Base-by-base conservation (phyloP, 179 eudicot species). In the Heliamphora ciliata region DNA sequence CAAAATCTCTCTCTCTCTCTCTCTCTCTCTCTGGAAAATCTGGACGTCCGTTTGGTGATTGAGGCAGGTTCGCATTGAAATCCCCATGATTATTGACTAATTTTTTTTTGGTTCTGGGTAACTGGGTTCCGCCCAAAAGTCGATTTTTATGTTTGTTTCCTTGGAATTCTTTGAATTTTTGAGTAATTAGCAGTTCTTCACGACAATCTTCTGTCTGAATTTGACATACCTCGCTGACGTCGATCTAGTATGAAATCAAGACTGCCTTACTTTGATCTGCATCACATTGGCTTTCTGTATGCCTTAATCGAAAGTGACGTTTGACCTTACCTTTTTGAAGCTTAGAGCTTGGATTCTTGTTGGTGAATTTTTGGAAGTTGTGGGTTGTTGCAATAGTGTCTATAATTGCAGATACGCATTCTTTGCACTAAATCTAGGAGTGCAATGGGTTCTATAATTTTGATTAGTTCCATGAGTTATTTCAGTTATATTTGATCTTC, bases 201-300 rank as follows among this genome's bases (percentile, higher is more conserved):
- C 44, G 71, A 51, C 56, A 48, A 10, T 78, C 18, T 47, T 10
- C 8, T 63, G 2, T 63, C 13, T 78, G 80, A 77, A 74, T 54
- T 74, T 56, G 64, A 56, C 44, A 13, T 56, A 14, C 56, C 31
- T 56, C 58, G 52, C 44, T 17, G 4, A 44, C 15, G 13, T 44
- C 59, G 79, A 31, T 76, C 52, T 76, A 17, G 24, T 76, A 10
- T 58, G 65, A 44, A 63, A 50, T 60, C 61, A 13, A 4, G 18
- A 1, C 6, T 79, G 73, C 21, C 50, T 79, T 65, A 40, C 3
- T 73, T 11, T 66, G 50, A 79, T 65, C 72, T 79, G 74, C 74
- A 24, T 79, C 74, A 11, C 74, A 21, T 50, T 79, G 58, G n/a
- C 15, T 44, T 79, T 76, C 9, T 60, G 24, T 76, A 14, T 15